phyloP scores from a whole-genome alignment of 2,329 filamentous ascomycete genomes.

The Fusarium secorum region DNA sequence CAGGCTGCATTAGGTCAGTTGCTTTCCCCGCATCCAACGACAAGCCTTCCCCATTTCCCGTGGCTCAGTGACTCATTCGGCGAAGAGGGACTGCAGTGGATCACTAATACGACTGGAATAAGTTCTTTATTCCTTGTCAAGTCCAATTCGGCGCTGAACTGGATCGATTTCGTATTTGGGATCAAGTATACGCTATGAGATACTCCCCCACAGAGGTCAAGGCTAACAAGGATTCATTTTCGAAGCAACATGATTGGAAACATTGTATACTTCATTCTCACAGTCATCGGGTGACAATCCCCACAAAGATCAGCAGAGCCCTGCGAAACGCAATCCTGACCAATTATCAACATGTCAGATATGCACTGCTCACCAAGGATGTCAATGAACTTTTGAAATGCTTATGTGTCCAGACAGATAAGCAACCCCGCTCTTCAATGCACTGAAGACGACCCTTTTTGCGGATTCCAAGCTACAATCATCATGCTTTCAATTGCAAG shows the following conservation, averaged over 20 bases:
- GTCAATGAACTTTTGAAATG: neutral
- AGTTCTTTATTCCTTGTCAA: too few relatives aligned
- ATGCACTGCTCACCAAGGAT: neutral
- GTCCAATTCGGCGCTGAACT: fast-evolving
- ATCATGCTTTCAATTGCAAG: neutral
- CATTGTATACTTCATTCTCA: too few relatives aligned
- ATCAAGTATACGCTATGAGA: fast-evolving
- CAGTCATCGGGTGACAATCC: neutral
- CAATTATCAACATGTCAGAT: neutral
- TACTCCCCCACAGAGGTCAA: fast-evolving
- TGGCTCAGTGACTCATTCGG: neutral
- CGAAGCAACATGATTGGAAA: fast-evolving
- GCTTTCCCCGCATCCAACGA: neutral
- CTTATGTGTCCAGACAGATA: fast-evolving
- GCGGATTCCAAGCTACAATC: fast-evolving
- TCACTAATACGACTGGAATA: too few relatives aligned
- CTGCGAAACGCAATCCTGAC: fast-evolving
- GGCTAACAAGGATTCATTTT: fast-evolving
- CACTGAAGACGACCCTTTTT: fast-evolving
- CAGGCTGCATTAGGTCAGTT: neutral
- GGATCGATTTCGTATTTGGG: fast-evolving
- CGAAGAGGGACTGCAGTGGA: neutral
- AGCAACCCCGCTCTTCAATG: neutral
- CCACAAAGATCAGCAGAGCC: fast-evolving
- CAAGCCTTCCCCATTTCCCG: neutral